Percentiles rank a stretch among this genome's conserved stretches.
Conservation (phyloP, 768 basidiomycete genomes). For the Gelatoporia subvermispora region DNA sequence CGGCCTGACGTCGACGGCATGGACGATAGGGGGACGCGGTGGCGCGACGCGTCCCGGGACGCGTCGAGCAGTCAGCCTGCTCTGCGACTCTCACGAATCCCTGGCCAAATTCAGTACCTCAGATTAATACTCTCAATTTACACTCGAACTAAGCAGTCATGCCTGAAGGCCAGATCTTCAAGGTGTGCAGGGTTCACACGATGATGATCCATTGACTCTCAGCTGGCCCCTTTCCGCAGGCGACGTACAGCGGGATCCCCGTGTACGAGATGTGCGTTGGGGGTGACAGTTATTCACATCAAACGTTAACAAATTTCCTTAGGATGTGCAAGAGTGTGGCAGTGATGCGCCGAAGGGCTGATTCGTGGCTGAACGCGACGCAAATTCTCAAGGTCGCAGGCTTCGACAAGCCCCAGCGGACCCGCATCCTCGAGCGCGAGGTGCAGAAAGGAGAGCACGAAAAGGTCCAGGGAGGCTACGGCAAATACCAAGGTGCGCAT, state of each 20-base stretch:
- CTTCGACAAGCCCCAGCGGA: slow-evolving; percentile 98
- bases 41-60: too few species aligned
- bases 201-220: not conserved
- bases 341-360: slow-evolving; percentile 93
- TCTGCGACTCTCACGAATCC: too few species aligned
- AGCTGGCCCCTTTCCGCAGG: slow-evolving; percentile 39
- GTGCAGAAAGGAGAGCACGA: slow-evolving; percentile 99
- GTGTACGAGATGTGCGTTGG: slow-evolving; percentile 90
- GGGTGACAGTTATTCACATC: too few species aligned
- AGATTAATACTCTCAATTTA: too few species aligned
- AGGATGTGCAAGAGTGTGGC: slow-evolving; percentile 96
- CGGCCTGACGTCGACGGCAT: too few species aligned
- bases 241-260: slow-evolving; percentile 89
- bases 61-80: too few species aligned
- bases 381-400: slow-evolving; percentile 99
- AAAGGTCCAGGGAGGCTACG: slow-evolving; percentile 98
- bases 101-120: too few species aligned
- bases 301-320: slow-evolving; percentile 17
- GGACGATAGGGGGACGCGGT: too few species aligned
- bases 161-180: slow-evolving; percentile 87
- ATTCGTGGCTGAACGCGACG: slow-evolving; percentile 98
- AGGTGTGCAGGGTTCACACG: slow-evolving; percentile 39
- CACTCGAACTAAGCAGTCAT: too few species aligned
- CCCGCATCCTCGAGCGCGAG: slow-evolving; percentile 94
- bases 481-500: slow-evolving; percentile 92